Percentiles rank a stretch among this genome's conserved stretches.
These are phyloP conservation scores for Phlegmacium glaucopus DNA, from an alignment of 768 basidiomycete species.

Conservation along the genomic window DNA sequence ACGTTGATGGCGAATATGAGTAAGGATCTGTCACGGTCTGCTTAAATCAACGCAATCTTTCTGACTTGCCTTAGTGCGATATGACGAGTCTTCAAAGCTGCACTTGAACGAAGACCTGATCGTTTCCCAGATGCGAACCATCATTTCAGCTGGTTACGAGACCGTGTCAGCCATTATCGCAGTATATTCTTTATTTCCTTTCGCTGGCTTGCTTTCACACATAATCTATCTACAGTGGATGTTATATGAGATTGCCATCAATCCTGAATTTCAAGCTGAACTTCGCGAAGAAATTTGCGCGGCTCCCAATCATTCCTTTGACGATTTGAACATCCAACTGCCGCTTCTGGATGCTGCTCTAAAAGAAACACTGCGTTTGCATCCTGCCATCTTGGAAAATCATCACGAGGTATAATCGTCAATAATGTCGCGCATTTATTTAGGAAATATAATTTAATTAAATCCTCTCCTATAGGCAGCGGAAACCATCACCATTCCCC, in stretches of 20 bases:
- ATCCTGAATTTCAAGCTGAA: conserved; percentile 48
- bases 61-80: conserved; percentile 32
- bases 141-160: conserved; percentile 61
- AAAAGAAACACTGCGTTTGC: conserved; percentile 58
- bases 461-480: conserved; percentile 34
- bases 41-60: neutral
- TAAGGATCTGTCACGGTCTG: conserved; percentile 25
- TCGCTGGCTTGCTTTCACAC: conserved; percentile 5
- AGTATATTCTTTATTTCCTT: conserved; percentile 26
- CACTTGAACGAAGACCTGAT: conserved; percentile 47
- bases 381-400: conserved; percentile 62
- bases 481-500: conserved; percentile 50
- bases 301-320: conserved; percentile 47
- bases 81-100: conserved; percentile 26
- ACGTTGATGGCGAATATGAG: conserved; percentile 56
- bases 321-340: conserved; percentile 43
- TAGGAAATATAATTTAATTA: too few relatives aligned
- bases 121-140: conserved; percentile 58
- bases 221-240: conserved; percentile 46
- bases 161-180: conserved; percentile 45
- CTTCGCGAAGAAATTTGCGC: conserved; percentile 53
- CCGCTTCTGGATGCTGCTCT: conserved; percentile 60
- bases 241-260: conserved; percentile 55
- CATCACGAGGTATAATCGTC: conserved; percentile 49
- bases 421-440: neutral